Base-by-base conservation (phyloP, 768 basidiomycete genomes). In the Hemileccinum rubropunctum region DNA sequence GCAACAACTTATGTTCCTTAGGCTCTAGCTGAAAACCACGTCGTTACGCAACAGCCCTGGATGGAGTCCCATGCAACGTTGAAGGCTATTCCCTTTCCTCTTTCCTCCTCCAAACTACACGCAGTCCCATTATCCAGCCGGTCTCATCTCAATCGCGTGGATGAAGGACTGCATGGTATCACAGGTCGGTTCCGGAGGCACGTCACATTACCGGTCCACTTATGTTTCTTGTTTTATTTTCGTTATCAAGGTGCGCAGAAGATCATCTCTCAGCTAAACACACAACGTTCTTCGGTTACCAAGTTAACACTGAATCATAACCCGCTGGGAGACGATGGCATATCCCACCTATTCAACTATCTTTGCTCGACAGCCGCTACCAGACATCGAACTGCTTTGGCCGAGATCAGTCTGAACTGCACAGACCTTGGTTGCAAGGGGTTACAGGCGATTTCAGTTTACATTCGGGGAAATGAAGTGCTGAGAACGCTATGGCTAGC, bases 301-400 rank as follows among this genome's bases (percentile, higher is more conserved):
- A 79, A 75, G 55, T 69, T 86, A 28, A 68, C 77, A 17, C 56
- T 86, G 20, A 76, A 79, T 11, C 76, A 82, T 49, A 87, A 84
- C 56, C 56, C 71, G 6, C 74, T 87, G 3, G 76, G 77, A 5
- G 78, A 84, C 57, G 76, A 79, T 17, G 85, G 85, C 12, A 73
- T 77, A 53, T 67, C 71, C 23, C 65, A 70, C 7, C 63, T 87
- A 10, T 84, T 86, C 62, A 64, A 66, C 26, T 86, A 78, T 58
- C 73, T 87, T 7, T 61, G 66, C 20, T 83, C 84, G 8, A 56
- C 69, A 12, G 54, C 66, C 18, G 84, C 81, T 6, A 68, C 72
- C 41, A 70, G 66, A 51, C 72, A 83, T 60, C 67, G 63, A 47
- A 52, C 44, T 27, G 50, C 50, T 1, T 70, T 87, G 50, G 59